These are phyloP conservation scores for Sporothrix protearum DNA, from an alignment of 2,329 filamentous ascomycete species.

Conservation along the genomic window DNA sequence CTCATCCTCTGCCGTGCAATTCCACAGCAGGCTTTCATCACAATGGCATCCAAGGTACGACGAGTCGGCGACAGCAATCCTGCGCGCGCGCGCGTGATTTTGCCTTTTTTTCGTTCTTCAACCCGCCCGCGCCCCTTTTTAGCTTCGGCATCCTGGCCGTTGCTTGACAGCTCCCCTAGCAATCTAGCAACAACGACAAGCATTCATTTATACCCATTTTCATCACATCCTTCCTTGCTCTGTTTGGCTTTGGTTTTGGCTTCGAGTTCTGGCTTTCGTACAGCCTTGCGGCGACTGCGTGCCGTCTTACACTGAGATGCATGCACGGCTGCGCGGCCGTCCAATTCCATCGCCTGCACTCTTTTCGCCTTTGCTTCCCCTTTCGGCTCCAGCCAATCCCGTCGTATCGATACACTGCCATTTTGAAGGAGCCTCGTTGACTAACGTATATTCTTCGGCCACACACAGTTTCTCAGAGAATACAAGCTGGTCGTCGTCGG, in stretches of 20 bases:
- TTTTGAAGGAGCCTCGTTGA: neutral
- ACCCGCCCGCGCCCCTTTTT: neutral
- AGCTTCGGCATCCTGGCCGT: neutral
- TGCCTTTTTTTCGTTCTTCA: neutral
- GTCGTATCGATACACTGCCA: neutral
- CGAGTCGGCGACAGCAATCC: neutral
- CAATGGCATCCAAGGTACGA: constrained; percentile 27
- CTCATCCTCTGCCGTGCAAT: neutral
- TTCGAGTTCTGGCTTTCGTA: neutral
- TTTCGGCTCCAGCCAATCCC: neutral
- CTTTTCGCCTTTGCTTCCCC: neutral
- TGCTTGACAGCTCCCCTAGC: neutral
- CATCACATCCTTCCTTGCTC: neutral
- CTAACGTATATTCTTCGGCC: neutral
- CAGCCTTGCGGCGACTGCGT: constrained; percentile 6
- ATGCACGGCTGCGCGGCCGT: constrained; percentile 4
- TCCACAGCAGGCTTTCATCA: neutral
- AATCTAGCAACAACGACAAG: neutral
- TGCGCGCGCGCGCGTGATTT: neutral
- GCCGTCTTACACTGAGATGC: constrained; percentile 12
- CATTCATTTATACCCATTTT: neutral
- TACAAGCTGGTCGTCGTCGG: constrained; percentile 97
- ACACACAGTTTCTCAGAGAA: constrained; percentile 71
- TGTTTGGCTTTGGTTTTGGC: neutral
- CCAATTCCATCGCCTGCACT: neutral